Percentiles rank a stretch among this genome's conserved stretches.
phyloP scores from a whole-genome alignment of 1,284 basidiomycete genomes.

The Pyrrhoderma lamaoense region DNA sequence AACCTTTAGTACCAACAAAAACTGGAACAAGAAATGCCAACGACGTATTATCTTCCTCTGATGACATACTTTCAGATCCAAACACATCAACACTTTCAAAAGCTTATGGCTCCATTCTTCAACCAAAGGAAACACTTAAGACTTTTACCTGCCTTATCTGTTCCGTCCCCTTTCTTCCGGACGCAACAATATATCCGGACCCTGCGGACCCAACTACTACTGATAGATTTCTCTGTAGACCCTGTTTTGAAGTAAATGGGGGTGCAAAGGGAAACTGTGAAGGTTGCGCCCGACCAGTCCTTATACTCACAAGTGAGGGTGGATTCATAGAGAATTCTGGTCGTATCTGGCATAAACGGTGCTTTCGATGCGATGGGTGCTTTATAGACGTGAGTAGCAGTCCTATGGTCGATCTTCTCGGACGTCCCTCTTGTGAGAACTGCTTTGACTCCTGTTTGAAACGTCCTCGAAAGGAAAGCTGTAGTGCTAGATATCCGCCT shows the following conservation, averaged over 20 bases:
- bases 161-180: constrained; percentile 56
- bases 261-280: constrained; percentile 70
- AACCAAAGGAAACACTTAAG: constrained; percentile 63
- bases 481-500: constrained; percentile 21
- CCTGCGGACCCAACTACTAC: constrained; percentile 37
- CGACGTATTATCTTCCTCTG: constrained; percentile 32
- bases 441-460: constrained; percentile 71
- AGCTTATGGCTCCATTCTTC: constrained; percentile 74
- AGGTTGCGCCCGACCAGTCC: constrained; percentile 56
- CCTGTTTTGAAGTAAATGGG: constrained; percentile 61
- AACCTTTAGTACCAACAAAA: constrained; percentile 52
- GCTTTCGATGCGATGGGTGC: constrained; percentile 68
- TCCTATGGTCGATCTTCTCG: constrained; percentile 76
- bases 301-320: constrained; percentile 67
- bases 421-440: constrained; percentile 64
- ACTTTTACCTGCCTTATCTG: constrained; percentile 65
- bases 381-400: constrained; percentile 60
- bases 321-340: constrained; percentile 63
- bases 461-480: constrained; percentile 33
- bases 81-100: constrained; percentile 62
- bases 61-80: constrained; percentile 55
- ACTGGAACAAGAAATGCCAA: constrained; percentile 33
- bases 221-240: constrained; percentile 58
- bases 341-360: constrained; percentile 69
- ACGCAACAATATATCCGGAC: constrained; percentile 77